Evolutionary conservation across 257 asterid genomes (phyloP), one percentile per base, ranked within the genome.

Genomic region (Apocynum venetum): DNA sequence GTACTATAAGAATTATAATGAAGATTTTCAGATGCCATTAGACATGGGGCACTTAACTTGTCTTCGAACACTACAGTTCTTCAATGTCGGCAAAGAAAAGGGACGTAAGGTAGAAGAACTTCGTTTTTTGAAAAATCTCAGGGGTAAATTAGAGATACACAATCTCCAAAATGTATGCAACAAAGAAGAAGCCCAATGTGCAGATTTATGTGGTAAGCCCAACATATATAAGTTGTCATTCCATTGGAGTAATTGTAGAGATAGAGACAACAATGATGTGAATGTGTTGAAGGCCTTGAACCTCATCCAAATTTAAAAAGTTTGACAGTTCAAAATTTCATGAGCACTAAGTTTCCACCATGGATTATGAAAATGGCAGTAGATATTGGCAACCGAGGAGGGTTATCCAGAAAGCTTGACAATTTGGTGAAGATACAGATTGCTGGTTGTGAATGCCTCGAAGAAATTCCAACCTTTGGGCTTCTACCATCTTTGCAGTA

Each of bases 281-380:
- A n/a, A n/a, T 73, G 84, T 83, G n/a, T 70, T 85, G 66, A 81
- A 61, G 87, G 85, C 59, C 89, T 85, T 14, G 78, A 74, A 17
- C 84, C 87, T 41, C 84, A 77, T 43, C 80, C 76, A 11, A 83
- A 83, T 77, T 17, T 83, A 60, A 49, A 75, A 49, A 67, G 76
- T 17, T 61, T 86, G 12, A 35, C n/a, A 1, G 65, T 83, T 20
- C 1, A 0, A 2, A 52, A 46, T 25, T 85, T 80, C 25, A 53
- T 11, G 48, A 83, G 85, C 31, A 53, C 9, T 8, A 53, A 47
- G 17, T 81, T 86, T 25, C 78, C 89, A 6, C 1, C n/a, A 41
- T 83, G 84, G 89, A 53, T 77, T 13, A 68, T 47, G 73, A 73
- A 66, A 4, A 69, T 72, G 83, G 47, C 25, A 69, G 31, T 25